A percentile compares a stretch with the other conserved stretches of the same genome.
These are phyloP conservation scores for Xerocomus amazonicus DNA, from an alignment of 1,284 basidiomycete genomes.

Conservation along the genomic window DNA sequence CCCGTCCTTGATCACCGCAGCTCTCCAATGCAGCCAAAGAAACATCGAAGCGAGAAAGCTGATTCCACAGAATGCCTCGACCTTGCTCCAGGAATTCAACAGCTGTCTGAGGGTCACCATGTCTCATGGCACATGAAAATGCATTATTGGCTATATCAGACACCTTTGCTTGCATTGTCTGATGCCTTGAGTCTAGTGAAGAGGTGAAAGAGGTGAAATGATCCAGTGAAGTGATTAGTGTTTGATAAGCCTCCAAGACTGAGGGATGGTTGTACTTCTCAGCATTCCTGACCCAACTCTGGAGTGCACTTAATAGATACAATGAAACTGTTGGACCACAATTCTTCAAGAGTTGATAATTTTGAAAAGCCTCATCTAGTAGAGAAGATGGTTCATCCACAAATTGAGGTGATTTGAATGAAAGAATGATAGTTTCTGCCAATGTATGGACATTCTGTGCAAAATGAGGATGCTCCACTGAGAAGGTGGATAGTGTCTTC, in stretches of 20 bases:
- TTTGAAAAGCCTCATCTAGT: not conserved
- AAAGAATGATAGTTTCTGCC: not conserved
- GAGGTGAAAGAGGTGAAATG: not conserved
- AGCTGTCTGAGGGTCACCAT: not conserved
- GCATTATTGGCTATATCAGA: not conserved
- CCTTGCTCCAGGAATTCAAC: not conserved
- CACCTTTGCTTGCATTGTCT: not conserved
- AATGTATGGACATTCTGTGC: not conserved
- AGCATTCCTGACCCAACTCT: not conserved
- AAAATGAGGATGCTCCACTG: not conserved
- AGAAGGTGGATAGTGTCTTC: not conserved
- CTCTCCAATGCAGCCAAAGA: not conserved
- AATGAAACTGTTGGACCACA: not conserved
- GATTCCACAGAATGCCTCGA: not conserved
- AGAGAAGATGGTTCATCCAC: not conserved
- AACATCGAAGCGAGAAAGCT: not conserved
- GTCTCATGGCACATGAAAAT: not conserved
- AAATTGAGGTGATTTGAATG: not conserved
- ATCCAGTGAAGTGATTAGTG: not conserved
- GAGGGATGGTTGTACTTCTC: not conserved
- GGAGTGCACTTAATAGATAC: not conserved
- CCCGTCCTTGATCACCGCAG: no score
- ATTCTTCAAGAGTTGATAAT: not conserved
- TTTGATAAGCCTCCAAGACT: not conserved
- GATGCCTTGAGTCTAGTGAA: not conserved